Evolutionary conservation across 495 filamentous ascomycete species (phyloP), one percentile per base, ranked within the genome.

Genomic region (Antarctomyces pellizariae): DNA sequence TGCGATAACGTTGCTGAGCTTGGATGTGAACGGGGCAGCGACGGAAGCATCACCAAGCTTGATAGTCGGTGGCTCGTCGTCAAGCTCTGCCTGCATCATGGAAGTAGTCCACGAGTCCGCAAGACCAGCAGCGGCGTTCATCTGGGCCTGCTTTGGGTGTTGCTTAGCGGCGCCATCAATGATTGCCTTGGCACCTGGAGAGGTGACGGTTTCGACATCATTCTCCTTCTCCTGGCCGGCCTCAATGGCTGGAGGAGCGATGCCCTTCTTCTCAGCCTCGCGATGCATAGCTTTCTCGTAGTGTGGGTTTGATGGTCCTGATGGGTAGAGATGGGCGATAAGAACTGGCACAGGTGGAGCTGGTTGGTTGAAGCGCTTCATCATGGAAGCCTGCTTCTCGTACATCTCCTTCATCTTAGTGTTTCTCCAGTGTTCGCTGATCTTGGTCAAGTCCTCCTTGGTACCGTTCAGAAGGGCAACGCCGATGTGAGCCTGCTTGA

Each of bases 381-480:
- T 92, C 50, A 99, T 62, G 19, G 60, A 48, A 24, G 71, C 60
- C 46, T 99, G 86, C 56, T 95, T 93, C 53, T 99, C 80, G 39
- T 99, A 99, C 22, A 99, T 62, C 36, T 92, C 83, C 58, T 92
- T 95, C 72, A 99, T 89, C 59, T 82, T 91, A 18, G 75, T 89
- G 35, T 71, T 82, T 24, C 86, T 69, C 37, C 75, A 75, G 48
- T 99, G 80, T 36, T 95, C 84, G 8, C 73, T 69, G 35, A 99
- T 99, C 41, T 70, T 74, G 24, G 71, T 71, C 20, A 99, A 59
- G 44, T 92, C 86, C 2, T 92, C 73, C 42, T 69, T 71, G 1
- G 86, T 84, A 16, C 86, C 86, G 45, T 99, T 99, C 32, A 99
- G 63, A 18, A 99, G 69, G 7, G 86, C 86, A 36, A 95, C 77